phyloP scores from a whole-genome alignment of 2,329 filamentous ascomycete genomes.

The Fusarium pininemorale region DNA sequence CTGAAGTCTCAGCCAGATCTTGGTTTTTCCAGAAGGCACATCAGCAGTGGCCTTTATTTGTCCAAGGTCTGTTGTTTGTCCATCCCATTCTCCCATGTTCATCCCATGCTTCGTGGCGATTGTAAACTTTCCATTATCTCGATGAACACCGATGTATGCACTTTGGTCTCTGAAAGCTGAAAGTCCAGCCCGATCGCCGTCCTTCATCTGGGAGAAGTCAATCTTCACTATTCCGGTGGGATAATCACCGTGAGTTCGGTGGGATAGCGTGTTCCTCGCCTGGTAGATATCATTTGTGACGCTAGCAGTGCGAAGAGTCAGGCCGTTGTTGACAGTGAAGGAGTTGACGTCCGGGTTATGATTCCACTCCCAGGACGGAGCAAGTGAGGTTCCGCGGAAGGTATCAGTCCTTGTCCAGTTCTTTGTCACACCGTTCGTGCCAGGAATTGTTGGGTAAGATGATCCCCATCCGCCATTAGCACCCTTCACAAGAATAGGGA shows the following conservation, averaged over 20 bases:
- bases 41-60: constrained; percentile 29
- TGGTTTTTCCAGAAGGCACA: constrained; percentile 28
- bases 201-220: constrained; percentile 57
- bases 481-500: constrained; percentile 54
- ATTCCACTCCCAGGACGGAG: constrained; percentile 67
- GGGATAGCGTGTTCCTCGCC: constrained; percentile 58
- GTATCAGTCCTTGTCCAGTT: constrained; percentile 53
- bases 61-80: constrained; percentile 29
- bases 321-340: constrained; percentile 54
- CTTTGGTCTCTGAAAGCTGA: constrained; percentile 62
- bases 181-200: constrained; percentile 62
- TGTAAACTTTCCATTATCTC: constrained; percentile 36
- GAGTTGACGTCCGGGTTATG: constrained; percentile 65
- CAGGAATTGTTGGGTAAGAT: constrained; percentile 51
- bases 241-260: constrained; percentile 57
- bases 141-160: constrained; percentile 62
- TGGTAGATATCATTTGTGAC: constrained; percentile 61
- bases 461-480: constrained; percentile 58
- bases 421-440: constrained; percentile 10
- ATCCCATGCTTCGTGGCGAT: constrained; percentile 51
- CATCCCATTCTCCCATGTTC: constrained; percentile 47
- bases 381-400: constrained; percentile 47
- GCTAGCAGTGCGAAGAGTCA: constrained; percentile 59
- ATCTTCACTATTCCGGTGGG: constrained; percentile 59
- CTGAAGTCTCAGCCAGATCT: constrained; percentile 38